Conservation (phyloP, 352 stramenopile species). For the Phytopythium kandeliae region DNA sequence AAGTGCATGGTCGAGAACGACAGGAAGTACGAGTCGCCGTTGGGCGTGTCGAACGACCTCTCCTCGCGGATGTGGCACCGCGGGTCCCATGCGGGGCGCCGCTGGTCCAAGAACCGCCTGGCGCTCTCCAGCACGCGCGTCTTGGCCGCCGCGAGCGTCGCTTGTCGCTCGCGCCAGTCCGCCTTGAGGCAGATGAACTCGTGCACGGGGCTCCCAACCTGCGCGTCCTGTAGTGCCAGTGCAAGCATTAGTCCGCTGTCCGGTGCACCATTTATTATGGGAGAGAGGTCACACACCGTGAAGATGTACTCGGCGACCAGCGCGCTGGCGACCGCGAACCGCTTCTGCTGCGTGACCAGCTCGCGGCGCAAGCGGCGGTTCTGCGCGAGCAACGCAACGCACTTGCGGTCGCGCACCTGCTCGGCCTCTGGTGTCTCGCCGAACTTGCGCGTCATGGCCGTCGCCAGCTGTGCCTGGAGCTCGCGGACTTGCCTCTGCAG, state of each 20-base stretch:
- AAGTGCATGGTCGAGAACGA: conserved; percentile 32
- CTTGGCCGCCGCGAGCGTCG: conserved; percentile 15
- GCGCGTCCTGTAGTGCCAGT: conserved; percentile 13
- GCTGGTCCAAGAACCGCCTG: conserved; percentile 19
- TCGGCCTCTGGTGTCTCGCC: conserved; percentile 10
- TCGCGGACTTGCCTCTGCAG: conserved; percentile 22
- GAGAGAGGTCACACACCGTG: conserved; percentile 23
- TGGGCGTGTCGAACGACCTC: conserved; percentile 20
- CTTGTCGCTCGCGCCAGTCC: conserved; percentile 15
- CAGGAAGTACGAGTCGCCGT: conserved; percentile 20
- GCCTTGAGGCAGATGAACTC: conserved; percentile 18
- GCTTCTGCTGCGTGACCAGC: conserved; percentile 21
- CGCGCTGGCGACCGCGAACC: conserved; percentile 21
- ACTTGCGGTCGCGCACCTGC: conserved; percentile 12
- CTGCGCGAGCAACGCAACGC: conserved; percentile 15
- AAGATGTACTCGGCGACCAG: conserved; percentile 31
- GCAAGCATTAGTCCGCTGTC: background rate
- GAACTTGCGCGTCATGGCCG: conserved; percentile 16
- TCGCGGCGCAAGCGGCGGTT: conserved; percentile 21
- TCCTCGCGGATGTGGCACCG: conserved; percentile 25
- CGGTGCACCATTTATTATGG: too few relatives aligned
- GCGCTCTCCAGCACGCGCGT: conserved; percentile 15
- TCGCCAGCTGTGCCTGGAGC: conserved; percentile 22
- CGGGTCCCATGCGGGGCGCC: conserved; percentile 18
- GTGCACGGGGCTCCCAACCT: conserved; percentile 25